Percentiles rank a stretch among this genome's conserved stretches.
These are phyloP conservation scores for Lepidium africanum DNA, from an alignment of 345 rosid species.

Conservation along the genomic window DNA sequence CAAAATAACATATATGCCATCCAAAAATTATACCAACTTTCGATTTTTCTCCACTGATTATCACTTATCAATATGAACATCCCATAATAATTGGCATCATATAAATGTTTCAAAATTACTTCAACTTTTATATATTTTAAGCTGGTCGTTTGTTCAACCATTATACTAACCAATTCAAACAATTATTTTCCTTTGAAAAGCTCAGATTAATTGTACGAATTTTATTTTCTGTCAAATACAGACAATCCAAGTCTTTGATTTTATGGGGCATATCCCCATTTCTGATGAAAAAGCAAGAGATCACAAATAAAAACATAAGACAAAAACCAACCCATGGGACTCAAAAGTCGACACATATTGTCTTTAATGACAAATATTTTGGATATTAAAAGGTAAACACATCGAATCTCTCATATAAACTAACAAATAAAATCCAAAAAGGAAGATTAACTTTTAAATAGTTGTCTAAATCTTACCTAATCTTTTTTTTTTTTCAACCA, in stretches of 20 bases:
- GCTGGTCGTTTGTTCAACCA: not conserved
- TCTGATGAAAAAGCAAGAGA: not conserved
- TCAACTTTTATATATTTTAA: not conserved
- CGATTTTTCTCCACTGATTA: no score
- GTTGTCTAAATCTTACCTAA: slow-evolving; percentile 15
- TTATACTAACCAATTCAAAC: not conserved
- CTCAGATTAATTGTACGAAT: not conserved
- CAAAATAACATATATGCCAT: no score
- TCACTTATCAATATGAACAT: not conserved
- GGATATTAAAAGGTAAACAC: slow-evolving; percentile 15
- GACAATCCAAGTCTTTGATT: not conserved
- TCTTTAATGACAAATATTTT: slow-evolving; percentile 11
- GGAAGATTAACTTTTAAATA: slow-evolving; percentile 12
- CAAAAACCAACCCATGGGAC: slow-evolving; percentile 1
- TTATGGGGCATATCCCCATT: slow-evolving; percentile 2
- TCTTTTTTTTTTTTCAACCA: not conserved
- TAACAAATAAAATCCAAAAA: slow-evolving; percentile 11
- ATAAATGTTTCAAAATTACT: not conserved
- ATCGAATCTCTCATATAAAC: not conserved
- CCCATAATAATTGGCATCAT: not conserved
- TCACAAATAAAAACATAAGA: slow-evolving; percentile 6
- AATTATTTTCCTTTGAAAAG: not conserved
- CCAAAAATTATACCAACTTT: no score
- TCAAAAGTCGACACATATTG: slow-evolving; percentile 12
- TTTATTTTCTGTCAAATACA: not conserved